Conservation (phyloP, 2,329 filamentous ascomycete species). For the Nothophaeocryptopus gaeumannii region DNA sequence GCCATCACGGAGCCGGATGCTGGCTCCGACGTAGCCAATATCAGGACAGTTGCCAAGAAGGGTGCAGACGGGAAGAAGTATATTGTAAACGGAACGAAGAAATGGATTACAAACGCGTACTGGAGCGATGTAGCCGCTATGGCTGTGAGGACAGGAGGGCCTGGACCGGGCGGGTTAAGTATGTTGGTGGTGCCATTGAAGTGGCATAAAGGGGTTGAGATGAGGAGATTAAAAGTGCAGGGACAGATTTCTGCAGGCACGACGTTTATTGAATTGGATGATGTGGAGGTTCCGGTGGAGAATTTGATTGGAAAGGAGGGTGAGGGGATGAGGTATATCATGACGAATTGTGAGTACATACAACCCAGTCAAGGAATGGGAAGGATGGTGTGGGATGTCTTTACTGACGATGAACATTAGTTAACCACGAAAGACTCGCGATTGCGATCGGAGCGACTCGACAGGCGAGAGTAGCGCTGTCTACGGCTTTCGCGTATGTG, state of each 20-base stretch:
- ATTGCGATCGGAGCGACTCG: conserved; percentile 65
- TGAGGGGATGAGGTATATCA: conserved; percentile 65
- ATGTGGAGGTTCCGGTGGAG: conserved; percentile 67
- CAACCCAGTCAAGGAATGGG: too few relatives aligned
- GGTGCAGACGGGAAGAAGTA: conserved; percentile 63
- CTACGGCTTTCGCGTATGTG: conserved; percentile 60
- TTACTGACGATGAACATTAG: conserved; percentile 45
- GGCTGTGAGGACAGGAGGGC: conserved; percentile 70
- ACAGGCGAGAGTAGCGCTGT: conserved; percentile 59
- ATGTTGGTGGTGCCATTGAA: conserved; percentile 71
- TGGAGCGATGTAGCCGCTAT: conserved; percentile 67
- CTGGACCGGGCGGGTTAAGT: conserved; percentile 61
- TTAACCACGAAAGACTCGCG: conserved; percentile 72
- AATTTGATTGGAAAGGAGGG: conserved; percentile 70
- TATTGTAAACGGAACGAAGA: conserved; percentile 72
- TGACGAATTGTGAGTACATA: conserved; percentile 49
- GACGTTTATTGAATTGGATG: conserved; percentile 72
- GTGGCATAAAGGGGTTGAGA: conserved; percentile 61
- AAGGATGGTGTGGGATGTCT: conserved; percentile 58
- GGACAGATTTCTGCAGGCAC: conserved; percentile 66
- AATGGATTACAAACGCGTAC: conserved; percentile 75
- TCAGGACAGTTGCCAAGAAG: conserved; percentile 64
- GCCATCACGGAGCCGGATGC: conserved; percentile 76
- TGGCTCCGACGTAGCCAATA: conserved; percentile 71
- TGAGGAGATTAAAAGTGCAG: conserved; percentile 65